A percentile compares a stretch with the other conserved stretches of the same genome.
Conservation (phyloP, 192 early-diverging fungal species). For the Backusella sp. region DNA sequence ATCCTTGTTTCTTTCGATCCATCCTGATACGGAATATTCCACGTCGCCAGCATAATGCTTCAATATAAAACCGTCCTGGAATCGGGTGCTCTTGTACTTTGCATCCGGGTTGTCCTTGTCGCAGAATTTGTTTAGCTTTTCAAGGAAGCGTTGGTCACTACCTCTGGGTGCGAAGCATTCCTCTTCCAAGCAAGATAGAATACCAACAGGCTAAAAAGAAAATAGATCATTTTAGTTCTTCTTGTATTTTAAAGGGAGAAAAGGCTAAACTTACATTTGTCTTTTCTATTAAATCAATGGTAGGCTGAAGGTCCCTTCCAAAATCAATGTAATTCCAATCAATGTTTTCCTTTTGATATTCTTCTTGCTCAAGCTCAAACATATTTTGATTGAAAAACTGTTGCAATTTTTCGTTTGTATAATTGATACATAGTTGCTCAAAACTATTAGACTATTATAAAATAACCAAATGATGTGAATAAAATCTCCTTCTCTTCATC, state of each 20-base stretch:
- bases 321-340: slow-evolving; percentile 99
- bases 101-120: slow-evolving; percentile 67
- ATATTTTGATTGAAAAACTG: slow-evolving; percentile 99
- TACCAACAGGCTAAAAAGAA: slow-evolving; percentile 75
- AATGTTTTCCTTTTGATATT: slow-evolving; percentile 95
- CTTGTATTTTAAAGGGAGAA: too few species aligned
- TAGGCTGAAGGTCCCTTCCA: slow-evolving; percentile 95
- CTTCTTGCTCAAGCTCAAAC: slow-evolving; percentile 98
- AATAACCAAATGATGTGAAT: slow-evolving; percentile 8
- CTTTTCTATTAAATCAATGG: slow-evolving; percentile 98
- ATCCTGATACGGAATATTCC: slow-evolving; percentile 86
- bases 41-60: slow-evolving; percentile 96
- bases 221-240: not conserved
- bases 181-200: slow-evolving; percentile 94
- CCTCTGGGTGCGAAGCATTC: slow-evolving; percentile 98
- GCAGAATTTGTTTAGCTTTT: slow-evolving; percentile 90
- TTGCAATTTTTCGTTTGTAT: slow-evolving; percentile 97
- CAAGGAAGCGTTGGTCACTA: slow-evolving; percentile 91
- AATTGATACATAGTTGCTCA: slow-evolving; percentile 99
- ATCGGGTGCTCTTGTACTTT: slow-evolving; percentile 86
- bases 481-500: not conserved
- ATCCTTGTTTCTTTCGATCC: slow-evolving; percentile 99
- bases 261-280: slow-evolving; percentile 61
- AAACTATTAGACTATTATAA: slow-evolving; percentile 83
- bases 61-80: slow-evolving; percentile 87